phyloP scores from a whole-genome alignment of 2,329 filamentous ascomycete genomes.

The Cladobotryum mycophilum region DNA sequence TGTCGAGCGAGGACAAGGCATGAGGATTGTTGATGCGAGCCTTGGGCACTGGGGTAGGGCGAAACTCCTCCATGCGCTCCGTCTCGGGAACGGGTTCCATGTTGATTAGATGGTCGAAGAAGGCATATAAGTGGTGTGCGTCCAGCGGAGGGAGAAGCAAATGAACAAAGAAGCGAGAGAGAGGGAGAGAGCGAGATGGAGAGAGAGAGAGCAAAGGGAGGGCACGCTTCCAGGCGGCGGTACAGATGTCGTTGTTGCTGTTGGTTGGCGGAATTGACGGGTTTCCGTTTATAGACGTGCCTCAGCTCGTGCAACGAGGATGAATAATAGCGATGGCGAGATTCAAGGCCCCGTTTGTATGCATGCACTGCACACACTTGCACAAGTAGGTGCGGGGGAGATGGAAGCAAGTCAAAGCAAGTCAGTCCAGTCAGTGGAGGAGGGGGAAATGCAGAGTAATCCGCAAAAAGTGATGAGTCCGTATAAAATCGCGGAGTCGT shows the following conservation, averaged over 20 bases:
- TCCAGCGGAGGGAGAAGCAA: too few relatives aligned
- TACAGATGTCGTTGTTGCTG: too few relatives aligned
- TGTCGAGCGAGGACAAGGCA: conserved; percentile 32
- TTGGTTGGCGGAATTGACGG: too few relatives aligned
- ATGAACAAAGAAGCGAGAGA: background rate
- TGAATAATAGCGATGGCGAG: background rate
- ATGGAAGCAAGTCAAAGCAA: background rate
- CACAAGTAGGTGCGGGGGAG: background rate
- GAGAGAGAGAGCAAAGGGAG: background rate
- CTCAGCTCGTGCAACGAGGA: background rate
- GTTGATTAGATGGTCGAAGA: conserved; percentile 15
- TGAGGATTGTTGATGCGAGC: conserved; percentile 42
- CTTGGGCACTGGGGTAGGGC: conserved; percentile 49
- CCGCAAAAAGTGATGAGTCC: too few relatives aligned
- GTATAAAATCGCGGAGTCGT: too few relatives aligned
- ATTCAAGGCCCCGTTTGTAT: background rate
- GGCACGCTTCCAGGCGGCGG: too few relatives aligned
- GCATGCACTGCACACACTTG: background rate
- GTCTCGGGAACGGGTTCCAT: conserved; percentile 66
- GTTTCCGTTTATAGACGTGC: too few relatives aligned
- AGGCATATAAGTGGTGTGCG: conserved; percentile 1
- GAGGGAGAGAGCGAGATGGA: background rate
- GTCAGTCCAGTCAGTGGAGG: background rate
- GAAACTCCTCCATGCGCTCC: conserved; percentile 62
- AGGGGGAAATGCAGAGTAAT: conserved; percentile 3